Evolutionary conservation across 345 rosid genomes (phyloP).

Genomic region (Lenwebbia sp.): DNA sequence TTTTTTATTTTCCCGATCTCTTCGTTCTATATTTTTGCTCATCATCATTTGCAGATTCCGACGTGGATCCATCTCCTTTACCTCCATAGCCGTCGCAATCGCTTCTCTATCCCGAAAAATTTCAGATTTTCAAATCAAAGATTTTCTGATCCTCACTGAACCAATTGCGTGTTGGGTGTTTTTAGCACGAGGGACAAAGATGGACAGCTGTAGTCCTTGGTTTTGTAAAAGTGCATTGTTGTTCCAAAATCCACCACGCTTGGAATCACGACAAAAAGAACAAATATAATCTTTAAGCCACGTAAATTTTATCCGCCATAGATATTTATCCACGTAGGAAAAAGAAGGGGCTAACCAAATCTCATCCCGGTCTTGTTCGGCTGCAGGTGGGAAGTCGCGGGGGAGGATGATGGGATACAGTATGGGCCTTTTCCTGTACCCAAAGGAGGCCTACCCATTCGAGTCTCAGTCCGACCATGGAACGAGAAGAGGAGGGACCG

Average conservation of each 20-base stretch:
- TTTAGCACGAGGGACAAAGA: neutral
- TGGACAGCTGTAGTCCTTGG: neutral
- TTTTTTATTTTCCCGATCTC: neutral
- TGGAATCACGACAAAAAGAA: neutral
- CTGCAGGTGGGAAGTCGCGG: conserved; percentile 69
- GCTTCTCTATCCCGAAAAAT: neutral
- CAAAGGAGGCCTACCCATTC: conserved; percentile 68
- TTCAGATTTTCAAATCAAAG: neutral
- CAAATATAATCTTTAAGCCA: neutral
- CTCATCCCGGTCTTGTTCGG: neutral
- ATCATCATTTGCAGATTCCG: neutral
- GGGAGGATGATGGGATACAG: conserved; percentile 68
- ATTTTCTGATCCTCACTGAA: neutral
- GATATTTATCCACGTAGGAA: neutral
- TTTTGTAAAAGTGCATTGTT: neutral
- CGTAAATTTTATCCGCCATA: neutral
- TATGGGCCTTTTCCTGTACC: conserved; percentile 96
- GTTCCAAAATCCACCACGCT: neutral
- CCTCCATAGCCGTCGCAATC: neutral
- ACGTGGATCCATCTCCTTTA: neutral
- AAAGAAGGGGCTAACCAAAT: neutral
- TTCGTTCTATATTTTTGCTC: neutral
- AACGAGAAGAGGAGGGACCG: neutral
- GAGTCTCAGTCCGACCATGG: conserved; percentile 19
- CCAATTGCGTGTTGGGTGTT: neutral